These are phyloP conservation scores for Ascochyta koolunga DNA, from an alignment of 2,329 filamentous ascomycete genomes.

Conservation along the genomic window DNA sequence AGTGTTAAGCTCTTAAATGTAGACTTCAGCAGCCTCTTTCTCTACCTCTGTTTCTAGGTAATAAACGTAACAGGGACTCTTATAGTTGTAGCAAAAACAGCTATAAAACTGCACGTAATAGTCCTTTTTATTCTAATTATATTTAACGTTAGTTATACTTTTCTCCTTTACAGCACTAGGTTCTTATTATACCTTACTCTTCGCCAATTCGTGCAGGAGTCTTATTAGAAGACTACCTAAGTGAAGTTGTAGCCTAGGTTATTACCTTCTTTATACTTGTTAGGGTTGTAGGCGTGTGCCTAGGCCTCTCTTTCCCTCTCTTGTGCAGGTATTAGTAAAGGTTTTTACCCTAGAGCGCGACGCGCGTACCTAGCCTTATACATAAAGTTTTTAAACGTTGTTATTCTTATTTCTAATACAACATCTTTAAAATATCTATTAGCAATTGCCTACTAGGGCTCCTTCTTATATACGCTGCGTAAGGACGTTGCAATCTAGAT, in stretches of 20 bases:
- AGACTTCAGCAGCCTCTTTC: too few relatives aligned
- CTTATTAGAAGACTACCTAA: not conserved
- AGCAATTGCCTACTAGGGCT: slow-evolving; percentile 10
- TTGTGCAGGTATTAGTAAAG: not conserved
- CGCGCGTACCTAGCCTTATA: slow-evolving; percentile 5
- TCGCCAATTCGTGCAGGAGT: not conserved
- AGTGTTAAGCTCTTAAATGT: too few relatives aligned
- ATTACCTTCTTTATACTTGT: not conserved
- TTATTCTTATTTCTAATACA: not conserved
- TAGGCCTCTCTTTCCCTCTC: not conserved
- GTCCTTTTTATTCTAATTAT: too few relatives aligned
- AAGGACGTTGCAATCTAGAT: not conserved
- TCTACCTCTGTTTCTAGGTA: not conserved
- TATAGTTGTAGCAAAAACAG: too few relatives aligned
- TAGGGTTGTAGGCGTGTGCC: not conserved
- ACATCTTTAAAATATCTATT: slow-evolving; percentile 1
- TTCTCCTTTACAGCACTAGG: not conserved
- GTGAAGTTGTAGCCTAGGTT: not conserved
- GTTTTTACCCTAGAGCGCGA: not conserved
- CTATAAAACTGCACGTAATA: too few relatives aligned
- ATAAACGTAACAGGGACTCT: not conserved
- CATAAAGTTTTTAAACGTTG: slow-evolving; percentile 14
- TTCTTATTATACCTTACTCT: not conserved
- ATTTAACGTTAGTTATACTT: too few relatives aligned
- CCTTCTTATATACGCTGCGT: not conserved